phyloP scores from a whole-genome alignment of 345 rosid species.

The Kandelia obovata region DNA sequence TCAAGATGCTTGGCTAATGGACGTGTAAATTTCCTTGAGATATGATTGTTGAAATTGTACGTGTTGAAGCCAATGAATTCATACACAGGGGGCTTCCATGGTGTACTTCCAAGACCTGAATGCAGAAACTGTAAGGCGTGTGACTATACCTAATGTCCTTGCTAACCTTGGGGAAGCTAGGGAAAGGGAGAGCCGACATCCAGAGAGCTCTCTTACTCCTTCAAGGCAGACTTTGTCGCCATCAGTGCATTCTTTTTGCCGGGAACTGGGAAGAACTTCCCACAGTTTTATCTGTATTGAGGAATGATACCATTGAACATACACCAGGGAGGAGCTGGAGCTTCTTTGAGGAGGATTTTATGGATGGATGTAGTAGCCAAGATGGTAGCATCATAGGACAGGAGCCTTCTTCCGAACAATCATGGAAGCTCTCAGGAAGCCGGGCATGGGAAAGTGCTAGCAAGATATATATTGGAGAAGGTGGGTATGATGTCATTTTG shows the following conservation, averaged over 20 bases:
- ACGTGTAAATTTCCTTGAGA: too few species aligned
- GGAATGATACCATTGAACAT: conserved; percentile 59
- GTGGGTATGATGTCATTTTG: conserved; percentile 89
- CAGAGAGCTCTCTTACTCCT: conserved; percentile 80
- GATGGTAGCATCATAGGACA: conserved; percentile 82
- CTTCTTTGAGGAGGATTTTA: conserved; percentile 90
- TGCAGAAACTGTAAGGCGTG: conserved; percentile 81
- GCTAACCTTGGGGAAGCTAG: conserved; percentile 90
- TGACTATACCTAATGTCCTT: conserved; percentile 89
- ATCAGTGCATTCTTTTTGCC: conserved; percentile 73
- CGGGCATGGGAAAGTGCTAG: conserved; percentile 96
- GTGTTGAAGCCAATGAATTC: not conserved
- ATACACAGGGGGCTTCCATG: conserved; percentile 67
- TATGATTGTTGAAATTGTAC: not conserved
- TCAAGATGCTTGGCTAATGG: too few species aligned
- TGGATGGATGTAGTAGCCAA: conserved; percentile 94
- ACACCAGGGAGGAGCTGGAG: conserved; percentile 60
- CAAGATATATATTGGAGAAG: conserved; percentile 72
- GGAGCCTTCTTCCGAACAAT: conserved; percentile 66
- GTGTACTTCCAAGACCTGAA: conserved; percentile 86
- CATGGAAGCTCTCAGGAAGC: conserved; percentile 94
- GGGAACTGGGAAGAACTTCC: conserved; percentile 97
- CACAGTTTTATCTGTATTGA: conserved; percentile 65
- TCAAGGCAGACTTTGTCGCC: conserved; percentile 78
- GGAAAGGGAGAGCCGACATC: conserved; percentile 79